A percentile compares a stretch with the other conserved stretches of the same genome.
Conservation (phyloP, 2,329 filamentous ascomycete species). For the Botrytis medusae region DNA sequence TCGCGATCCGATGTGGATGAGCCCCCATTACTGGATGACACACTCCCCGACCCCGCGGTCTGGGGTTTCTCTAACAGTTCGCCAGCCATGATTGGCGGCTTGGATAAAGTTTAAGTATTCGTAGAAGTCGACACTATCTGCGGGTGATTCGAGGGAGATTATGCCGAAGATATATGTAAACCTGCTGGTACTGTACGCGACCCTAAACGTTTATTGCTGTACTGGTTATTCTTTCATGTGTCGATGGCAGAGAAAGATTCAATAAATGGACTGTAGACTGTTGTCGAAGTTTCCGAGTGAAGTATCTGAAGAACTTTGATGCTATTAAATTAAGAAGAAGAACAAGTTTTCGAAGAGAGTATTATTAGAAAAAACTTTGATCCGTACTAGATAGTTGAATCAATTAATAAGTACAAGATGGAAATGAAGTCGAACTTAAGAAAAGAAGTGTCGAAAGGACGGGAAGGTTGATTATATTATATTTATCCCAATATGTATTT, state of each 20-base stretch:
- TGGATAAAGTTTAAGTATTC: not conserved
- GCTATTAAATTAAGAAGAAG: not conserved
- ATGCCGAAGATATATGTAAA: not conserved
- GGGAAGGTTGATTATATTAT: not conserved
- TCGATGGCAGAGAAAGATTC: not conserved
- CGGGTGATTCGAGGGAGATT: not conserved
- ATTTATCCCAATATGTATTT: not conserved
- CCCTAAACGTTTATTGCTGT: not conserved
- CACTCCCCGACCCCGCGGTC: conserved; percentile 27
- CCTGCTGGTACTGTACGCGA: not conserved
- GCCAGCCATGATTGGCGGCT: conserved; percentile 37
- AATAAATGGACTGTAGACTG: not conserved
- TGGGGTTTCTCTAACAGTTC: conserved; percentile 34
- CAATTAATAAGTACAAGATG: not conserved
- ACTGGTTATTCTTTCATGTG: not conserved
- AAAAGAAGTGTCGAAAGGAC: not conserved
- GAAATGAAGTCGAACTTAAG: not conserved
- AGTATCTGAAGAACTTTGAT: not conserved
- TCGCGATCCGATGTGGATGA: conserved; percentile 30
- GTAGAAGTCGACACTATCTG: not conserved
- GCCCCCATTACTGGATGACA: conserved; percentile 28
- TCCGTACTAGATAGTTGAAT: not conserved
- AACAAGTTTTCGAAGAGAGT: not conserved
- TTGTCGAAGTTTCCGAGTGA: not conserved
- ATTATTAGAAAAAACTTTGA: not conserved